Base-by-base conservation (phyloP, 2,329 filamentous ascomycete genomes). In the Stagonosporopsis tanaceti region DNA sequence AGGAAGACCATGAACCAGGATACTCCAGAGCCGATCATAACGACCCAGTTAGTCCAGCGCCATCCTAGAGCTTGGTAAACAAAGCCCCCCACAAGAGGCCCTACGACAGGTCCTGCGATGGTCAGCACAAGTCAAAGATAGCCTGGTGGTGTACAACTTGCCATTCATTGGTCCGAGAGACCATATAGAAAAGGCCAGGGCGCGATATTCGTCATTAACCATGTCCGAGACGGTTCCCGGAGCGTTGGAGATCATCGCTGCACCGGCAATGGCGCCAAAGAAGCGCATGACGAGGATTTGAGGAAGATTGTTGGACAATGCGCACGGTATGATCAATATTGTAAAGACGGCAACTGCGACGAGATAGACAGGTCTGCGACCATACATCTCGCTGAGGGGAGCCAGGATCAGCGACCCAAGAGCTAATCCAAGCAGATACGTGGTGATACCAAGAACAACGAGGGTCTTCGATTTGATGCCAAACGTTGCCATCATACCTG, bases 171-270 rank as follows among this genome's bases (percentile, higher is more conserved):
- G 93, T 0, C 92, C 93, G 51, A 97, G 87, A 59, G 84, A 86
- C 87, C 92, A 97, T 32, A 96, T 82, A 4, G 88, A 91, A 76
- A 97, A 92, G 39, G 89, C 89, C n/a, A 95, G 78, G 2, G 92
- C 91, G 15, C 93, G 87, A 68, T 90, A 87, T 46, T 96, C 87
- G 42, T 94, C 91, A 14, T 84, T 83, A n/a, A 91, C 87, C 47
- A 97, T 89, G 73, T 97, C 93, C 27, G 90, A 88, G 11, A 97
- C 85, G 7, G 89, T 92, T 2, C 93, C 93, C 0, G 93, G 92
- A 1, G 89, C 87, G 71, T 96, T 96, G 12, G 88, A 87, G 25
- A 97, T 88, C 86, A 96, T 90, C 39, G 90, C 91, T 6, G 91
- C 85, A 3, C 91, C 90, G 48, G 88, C 91, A 53, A 92, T 76